Conservation (phyloP, 257 asterid genomes). For the Ilex asprella region DNA sequence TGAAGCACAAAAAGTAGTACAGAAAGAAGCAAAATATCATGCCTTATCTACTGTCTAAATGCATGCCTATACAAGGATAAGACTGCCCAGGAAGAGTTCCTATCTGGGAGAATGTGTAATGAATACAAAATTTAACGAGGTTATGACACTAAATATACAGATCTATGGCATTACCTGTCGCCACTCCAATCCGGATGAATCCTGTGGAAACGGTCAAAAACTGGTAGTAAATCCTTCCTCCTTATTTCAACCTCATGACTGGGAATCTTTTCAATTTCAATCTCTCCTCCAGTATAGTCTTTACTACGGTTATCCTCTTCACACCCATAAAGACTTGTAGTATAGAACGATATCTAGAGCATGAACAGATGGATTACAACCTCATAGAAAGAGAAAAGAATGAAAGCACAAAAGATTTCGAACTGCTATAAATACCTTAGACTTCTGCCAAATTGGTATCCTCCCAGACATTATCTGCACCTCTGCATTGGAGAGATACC, state of each 20-base stretch:
- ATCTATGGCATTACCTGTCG: conserved; percentile 24
- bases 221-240: conserved; percentile 34
- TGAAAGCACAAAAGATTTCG: neutral
- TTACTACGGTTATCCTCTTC: conserved; percentile 14
- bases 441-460: conserved; percentile 45
- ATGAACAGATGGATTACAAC: conserved; percentile 7
- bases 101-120: too few species aligned
- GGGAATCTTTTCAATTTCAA: conserved; percentile 39
- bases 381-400: conserved; percentile 1
- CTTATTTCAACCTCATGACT: conserved; percentile 37
- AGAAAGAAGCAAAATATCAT: too few species aligned
- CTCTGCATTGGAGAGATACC: conserved; percentile 46
- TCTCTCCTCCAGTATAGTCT: conserved; percentile 22
- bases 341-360: conserved; percentile 31
- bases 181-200: conserved; percentile 27
- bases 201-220: conserved; percentile 36
- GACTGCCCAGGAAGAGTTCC: too few species aligned
- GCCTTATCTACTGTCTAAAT: too few species aligned
- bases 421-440: conserved; percentile 26
- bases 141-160: too few species aligned
- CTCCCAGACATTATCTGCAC: conserved; percentile 43
- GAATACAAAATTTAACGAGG: too few species aligned
- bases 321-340: conserved; percentile 20
- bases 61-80: too few species aligned
- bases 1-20: too few species aligned